Evolutionary conservation across 345 rosid genomes (phyloP).

Genomic region (Salix caprea): DNA sequence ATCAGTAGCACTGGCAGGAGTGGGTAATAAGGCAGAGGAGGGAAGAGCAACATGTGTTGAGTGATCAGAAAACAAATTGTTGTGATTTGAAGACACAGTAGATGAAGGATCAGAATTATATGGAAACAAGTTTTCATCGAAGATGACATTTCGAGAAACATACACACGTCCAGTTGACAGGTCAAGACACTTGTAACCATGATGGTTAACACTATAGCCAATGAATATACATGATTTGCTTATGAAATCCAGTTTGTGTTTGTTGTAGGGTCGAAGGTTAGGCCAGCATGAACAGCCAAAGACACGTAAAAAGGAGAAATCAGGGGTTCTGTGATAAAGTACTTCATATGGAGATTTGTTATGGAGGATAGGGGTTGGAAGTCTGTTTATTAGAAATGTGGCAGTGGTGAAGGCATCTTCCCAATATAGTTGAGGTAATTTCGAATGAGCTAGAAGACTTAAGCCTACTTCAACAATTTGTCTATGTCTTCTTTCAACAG

Average conservation of each 20-base stretch:
- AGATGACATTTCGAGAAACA: no score
- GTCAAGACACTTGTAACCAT: no score
- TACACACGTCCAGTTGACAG: no score
- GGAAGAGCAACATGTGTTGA: no score
- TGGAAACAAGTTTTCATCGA: no score
- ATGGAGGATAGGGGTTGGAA: not conserved
- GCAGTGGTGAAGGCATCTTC: not conserved
- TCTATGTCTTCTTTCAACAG: no score
- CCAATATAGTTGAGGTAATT: not conserved
- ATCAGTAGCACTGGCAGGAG: no score
- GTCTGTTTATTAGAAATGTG: not conserved
- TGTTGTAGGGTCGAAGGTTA: not conserved
- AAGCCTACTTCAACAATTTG: not conserved
- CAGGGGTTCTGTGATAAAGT: fast-evolving
- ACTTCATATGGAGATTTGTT: not conserved
- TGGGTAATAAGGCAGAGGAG: no score
- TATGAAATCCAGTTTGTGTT: not conserved
- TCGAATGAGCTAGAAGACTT: not conserved
- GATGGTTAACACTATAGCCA: no score
- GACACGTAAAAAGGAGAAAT: not conserved
- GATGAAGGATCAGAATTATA: no score
- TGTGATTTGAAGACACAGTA: no score
- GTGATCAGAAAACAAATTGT: no score
- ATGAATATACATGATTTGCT: not conserved
- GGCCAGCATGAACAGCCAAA: not conserved